Evolutionary conservation across 1,284 basidiomycete species (phyloP).

Genomic region (Ustilago tritici): DNA sequence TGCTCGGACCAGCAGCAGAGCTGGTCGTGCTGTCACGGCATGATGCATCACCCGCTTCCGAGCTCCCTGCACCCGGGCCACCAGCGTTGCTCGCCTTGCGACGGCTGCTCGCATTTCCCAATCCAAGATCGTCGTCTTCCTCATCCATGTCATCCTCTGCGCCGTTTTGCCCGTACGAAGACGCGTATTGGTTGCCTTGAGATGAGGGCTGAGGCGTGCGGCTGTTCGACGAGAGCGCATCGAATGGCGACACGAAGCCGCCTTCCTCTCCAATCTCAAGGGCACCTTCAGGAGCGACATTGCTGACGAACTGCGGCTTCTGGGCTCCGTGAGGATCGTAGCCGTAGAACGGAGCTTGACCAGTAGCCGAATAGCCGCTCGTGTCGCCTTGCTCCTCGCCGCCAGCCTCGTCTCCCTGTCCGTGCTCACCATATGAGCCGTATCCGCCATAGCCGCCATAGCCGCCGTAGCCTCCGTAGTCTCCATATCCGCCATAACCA

Average conservation of each 20-base stretch:
- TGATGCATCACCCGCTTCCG: conserved; percentile 23
- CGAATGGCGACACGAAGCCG: conserved; percentile 86
- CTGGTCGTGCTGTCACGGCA: conserved; percentile 25
- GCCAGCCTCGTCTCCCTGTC: conserved; percentile 19
- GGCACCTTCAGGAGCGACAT: conserved; percentile 56
- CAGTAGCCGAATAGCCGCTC: conserved; percentile 19
- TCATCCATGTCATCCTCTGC: conserved; percentile 15
- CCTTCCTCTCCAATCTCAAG: conserved; percentile 61
- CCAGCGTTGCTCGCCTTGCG: conserved; percentile 25
- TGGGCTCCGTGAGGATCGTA: conserved; percentile 61
- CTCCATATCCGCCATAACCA: conserved; percentile 29
- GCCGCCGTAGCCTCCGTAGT: conserved; percentile 35
- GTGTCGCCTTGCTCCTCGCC: conserved; percentile 24
- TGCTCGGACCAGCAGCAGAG: conserved; percentile 17
- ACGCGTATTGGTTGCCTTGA: conserved; percentile 38
- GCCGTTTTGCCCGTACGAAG: conserved; percentile 21
- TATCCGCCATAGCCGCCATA: conserved; percentile 33
- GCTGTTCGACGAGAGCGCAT: conserved; percentile 72
- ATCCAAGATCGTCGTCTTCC: conserved; percentile 81
- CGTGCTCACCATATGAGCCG: conserved; percentile 26
- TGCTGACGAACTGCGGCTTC: conserved; percentile 64
- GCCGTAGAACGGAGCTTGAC: conserved; percentile 56
- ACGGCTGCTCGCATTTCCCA: conserved; percentile 77
- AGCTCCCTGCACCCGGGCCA: conserved; percentile 1
- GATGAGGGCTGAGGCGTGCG: conserved; percentile 41